phyloP scores from a whole-genome alignment of 305 asterid genomes.

The Euphrasia arctica region DNA sequence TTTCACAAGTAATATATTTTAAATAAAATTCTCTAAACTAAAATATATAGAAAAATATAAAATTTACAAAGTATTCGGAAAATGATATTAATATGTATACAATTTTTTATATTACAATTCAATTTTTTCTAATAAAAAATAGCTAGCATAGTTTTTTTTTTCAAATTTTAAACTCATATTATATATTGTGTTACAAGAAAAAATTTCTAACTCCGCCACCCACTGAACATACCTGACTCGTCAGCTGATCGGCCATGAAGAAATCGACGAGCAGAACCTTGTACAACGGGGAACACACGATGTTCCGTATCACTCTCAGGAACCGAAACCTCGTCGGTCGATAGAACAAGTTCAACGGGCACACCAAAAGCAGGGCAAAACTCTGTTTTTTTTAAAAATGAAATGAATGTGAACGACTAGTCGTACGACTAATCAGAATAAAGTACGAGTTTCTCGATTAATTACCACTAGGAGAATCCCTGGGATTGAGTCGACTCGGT shows the following conservation, averaged over 20 bases:
- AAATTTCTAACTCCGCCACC: no score
- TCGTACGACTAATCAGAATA: not conserved
- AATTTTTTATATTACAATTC: no score
- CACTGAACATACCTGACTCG: constrained; percentile 69
- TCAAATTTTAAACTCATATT: no score
- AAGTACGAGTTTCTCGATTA: not conserved
- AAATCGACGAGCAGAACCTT: constrained; percentile 93
- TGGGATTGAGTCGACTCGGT: constrained; percentile 59
- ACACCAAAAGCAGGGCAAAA: constrained; percentile 44
- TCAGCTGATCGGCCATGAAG: constrained; percentile 98
- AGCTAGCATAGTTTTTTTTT: no score
- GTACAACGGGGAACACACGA: constrained; percentile 83
- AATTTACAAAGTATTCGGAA: no score
- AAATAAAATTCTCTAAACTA: no score
- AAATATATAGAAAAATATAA: no score
- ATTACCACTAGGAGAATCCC: constrained; percentile 73
- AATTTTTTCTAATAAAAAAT: no score
- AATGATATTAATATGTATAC: no score
- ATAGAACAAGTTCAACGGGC: constrained; percentile 75
- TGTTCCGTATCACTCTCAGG: constrained; percentile 76
- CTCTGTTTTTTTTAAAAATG: constrained; percentile 32
- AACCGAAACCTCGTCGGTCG: constrained; percentile 78
- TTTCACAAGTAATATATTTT: no score
- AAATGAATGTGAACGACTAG: no score
- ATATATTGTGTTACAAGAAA: no score